Conservation (phyloP, 306 rosid species). For the Cajanus cajan region DNA sequence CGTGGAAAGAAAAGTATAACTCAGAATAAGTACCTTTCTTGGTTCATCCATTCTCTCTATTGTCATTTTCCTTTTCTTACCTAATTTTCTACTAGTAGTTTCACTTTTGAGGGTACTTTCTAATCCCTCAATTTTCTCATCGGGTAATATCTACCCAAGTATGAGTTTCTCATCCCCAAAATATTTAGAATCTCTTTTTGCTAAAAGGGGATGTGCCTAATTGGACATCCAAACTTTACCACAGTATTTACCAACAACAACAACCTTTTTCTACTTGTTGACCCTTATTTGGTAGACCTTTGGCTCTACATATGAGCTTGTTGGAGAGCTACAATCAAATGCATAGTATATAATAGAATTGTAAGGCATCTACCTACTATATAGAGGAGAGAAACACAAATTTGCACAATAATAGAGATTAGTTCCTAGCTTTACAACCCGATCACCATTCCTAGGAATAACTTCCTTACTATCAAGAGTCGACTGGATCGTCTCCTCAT, state of each 20-base stretch:
- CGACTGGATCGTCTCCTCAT: constrained; percentile 74
- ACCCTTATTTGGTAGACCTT: constrained; percentile 72
- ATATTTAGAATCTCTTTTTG: constrained; percentile 61
- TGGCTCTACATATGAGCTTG: constrained; percentile 51
- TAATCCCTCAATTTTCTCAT: constrained; percentile 55
- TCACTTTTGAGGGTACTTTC: constrained; percentile 44
- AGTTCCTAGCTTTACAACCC: constrained; percentile 97
- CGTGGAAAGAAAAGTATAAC: not conserved
- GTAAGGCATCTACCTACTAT: constrained; percentile 97
- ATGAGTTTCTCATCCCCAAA: constrained; percentile 48
- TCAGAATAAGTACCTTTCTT: constrained; percentile 68
- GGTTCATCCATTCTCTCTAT: constrained; percentile 33
- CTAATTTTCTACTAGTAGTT: constrained; percentile 44
- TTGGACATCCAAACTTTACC: constrained; percentile 98
- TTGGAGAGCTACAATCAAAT: constrained; percentile 76
- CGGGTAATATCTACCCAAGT: constrained; percentile 47
- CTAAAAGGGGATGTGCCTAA: constrained; percentile 88
- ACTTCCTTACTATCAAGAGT: constrained; percentile 94
- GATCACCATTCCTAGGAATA: constrained; percentile 82
- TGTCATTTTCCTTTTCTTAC: constrained; percentile 77
- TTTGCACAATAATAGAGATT: constrained; percentile 96
- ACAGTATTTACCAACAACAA: constrained; percentile 98
- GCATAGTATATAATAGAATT: constrained; percentile 87
- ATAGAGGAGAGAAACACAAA: constrained; percentile 89
- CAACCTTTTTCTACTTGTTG: constrained; percentile 70